Evolutionary conservation across 1,284 basidiomycete species (phyloP).

Genomic region (Thecaphora thlaspeos): DNA sequence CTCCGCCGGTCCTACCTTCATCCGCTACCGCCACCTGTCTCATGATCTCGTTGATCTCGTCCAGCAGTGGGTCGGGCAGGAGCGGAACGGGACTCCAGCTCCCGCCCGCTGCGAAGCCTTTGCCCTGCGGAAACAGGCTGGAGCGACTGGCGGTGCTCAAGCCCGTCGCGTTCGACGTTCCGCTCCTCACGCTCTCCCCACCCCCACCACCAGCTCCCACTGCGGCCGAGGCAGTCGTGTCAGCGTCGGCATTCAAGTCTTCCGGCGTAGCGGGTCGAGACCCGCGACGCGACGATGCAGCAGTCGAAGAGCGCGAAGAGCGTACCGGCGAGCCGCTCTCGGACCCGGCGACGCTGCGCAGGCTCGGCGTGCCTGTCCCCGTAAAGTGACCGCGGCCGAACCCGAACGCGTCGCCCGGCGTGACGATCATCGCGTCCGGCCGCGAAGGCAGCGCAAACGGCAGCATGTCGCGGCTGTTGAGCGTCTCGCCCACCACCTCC

Average conservation of each 20-base stretch:
- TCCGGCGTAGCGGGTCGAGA: not conserved
- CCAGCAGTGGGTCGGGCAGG: conserved; percentile 38
- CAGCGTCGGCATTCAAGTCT: not conserved
- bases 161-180: conserved; percentile 14
- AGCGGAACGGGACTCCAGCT: conserved; percentile 47
- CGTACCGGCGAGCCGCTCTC: conserved; percentile 7
- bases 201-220: conserved; percentile 6
- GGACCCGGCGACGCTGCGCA: conserved; percentile 22
- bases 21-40: conserved; percentile 9
- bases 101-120: conserved; percentile 41
- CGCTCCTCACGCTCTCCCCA: conserved; percentile 7
- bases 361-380: conserved; percentile 41
- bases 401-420: conserved; percentile 60
- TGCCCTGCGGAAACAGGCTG: conserved; percentile 42
- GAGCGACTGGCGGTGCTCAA: conserved; percentile 13
- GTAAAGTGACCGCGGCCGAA: conserved; percentile 50
- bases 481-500: conserved; percentile 13
- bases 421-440: conserved; percentile 72
- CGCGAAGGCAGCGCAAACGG: conserved; percentile 79
- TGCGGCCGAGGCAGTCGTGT: not conserved
- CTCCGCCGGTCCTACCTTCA: no score
- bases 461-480: conserved; percentile 89
- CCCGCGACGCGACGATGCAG: not conserved
- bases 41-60: conserved; percentile 24
- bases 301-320: conserved; percentile 14